Evolutionary conservation across 371 early-diverging fungal species (phyloP), one percentile per base, ranked within the genome.

Genomic region (Mucor mucedo): DNA sequence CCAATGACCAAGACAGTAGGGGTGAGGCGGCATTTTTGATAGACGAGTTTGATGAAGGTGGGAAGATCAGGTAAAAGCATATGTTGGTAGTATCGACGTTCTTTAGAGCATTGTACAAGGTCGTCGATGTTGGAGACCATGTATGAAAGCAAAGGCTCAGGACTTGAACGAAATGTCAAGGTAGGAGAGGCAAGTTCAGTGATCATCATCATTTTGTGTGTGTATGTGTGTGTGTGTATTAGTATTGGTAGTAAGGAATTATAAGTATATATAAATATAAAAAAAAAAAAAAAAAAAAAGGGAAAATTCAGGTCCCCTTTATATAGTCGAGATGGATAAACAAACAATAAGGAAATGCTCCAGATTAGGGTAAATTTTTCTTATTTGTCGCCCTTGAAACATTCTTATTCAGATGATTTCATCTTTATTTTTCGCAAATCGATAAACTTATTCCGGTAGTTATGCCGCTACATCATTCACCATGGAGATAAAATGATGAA

Each of bases 1-100:
- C 88, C 85, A 35, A 89, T 83, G 9, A 88, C 87, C 10, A 89
- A 71, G 16, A 79, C 69, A 10, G 77, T 64, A 21, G 82, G 79
- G 53, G 79, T 70, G 28, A 82, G 56, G 3, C 68, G 72, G 39
- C 77, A 77, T 61, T 77, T 75, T 48, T 62, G 55, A 56, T 74
- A 79, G 9, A 79, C 69, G 5, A 73, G 56, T 16, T 72, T 73
- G 54, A 82, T 72, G 52, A 82, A 82, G 14, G 48, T 64, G 27
- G 68, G 61, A 33, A 79, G 55, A 11, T 66, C 61, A 2, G 80
- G 80, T 10, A 79, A 58, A 3, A 71, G 59, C 49, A 69, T 55
- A 50, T 79, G 80, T 30, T 73, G 74, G 49, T 71, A 73, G 13
- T 69, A 66, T 54, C 45, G 68, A 7, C 66, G 56, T 56, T 75